Conservation (phyloP, 495 filamentous ascomycete species). For the Pyrenula aspistea region DNA sequence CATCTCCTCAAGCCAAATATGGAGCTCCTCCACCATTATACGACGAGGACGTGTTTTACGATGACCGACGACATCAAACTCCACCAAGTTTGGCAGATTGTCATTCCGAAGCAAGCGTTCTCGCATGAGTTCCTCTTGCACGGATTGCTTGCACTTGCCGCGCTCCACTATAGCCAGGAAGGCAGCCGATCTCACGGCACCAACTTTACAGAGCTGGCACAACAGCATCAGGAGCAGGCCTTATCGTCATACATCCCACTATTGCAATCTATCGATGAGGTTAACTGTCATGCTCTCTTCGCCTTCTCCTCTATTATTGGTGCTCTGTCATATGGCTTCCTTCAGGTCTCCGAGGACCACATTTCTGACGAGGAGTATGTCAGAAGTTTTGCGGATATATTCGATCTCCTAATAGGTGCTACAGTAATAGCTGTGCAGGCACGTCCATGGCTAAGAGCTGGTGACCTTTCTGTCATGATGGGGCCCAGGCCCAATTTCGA, state of each 20-base stretch:
- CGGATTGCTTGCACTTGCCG: slow-evolving; percentile 27
- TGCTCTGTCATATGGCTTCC: slow-evolving; percentile 16
- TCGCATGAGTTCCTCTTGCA: slow-evolving; percentile 29
- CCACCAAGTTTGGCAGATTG: background rate
- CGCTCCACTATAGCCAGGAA: slow-evolving; percentile 16
- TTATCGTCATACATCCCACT: slow-evolving; percentile 17
- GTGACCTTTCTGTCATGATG: slow-evolving; percentile 6
- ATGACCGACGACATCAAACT: background rate
- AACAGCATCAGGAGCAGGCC: slow-evolving; percentile 26
- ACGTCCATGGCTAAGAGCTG: background rate
- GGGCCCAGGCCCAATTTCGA: background rate
- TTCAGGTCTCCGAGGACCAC: slow-evolving; percentile 5
- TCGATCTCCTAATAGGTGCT: slow-evolving; percentile 27
- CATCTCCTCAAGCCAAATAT: background rate
- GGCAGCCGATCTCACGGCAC: background rate
- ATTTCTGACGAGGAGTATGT: slow-evolving; percentile 20
- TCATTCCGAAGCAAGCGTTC: background rate
- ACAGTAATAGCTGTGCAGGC: slow-evolving; percentile 1
- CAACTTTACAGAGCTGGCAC: slow-evolving; percentile 4
- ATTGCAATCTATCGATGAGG: slow-evolving; percentile 15
- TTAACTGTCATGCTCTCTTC: slow-evolving; percentile 34
- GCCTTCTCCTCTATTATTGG: slow-evolving; percentile 32
- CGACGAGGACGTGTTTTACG: background rate
- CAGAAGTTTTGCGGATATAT: slow-evolving; percentile 1
- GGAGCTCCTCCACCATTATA: background rate